phyloP scores from a whole-genome alignment of 2,329 filamentous ascomycete genomes.

The Colletotrichum lupini region DNA sequence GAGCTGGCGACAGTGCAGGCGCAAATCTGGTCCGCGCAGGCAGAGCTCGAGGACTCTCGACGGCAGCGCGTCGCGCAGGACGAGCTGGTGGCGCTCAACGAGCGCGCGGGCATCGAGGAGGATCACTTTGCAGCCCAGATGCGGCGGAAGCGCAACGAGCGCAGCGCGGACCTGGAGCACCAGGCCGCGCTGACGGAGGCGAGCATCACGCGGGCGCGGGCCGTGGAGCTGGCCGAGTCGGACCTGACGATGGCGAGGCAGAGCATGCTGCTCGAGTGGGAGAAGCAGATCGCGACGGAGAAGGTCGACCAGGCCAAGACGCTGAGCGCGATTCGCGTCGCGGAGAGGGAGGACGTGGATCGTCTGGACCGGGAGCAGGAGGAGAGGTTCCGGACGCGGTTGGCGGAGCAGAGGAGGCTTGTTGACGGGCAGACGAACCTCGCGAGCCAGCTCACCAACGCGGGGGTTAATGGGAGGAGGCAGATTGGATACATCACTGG shows the following conservation, averaged over 20 bases:
- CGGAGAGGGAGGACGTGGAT: slow-evolving; percentile 64
- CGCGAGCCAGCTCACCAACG: slow-evolving; percentile 47
- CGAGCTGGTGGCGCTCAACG: slow-evolving; percentile 56
- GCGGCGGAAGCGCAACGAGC: slow-evolving; percentile 48
- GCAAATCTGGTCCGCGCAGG: slow-evolving; percentile 59
- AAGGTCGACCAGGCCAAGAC: slow-evolving; percentile 60
- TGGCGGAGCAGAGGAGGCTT: slow-evolving; percentile 63
- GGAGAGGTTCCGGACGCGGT: slow-evolving; percentile 53
- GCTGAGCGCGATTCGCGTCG: slow-evolving; percentile 59
- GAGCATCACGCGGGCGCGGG: slow-evolving; percentile 53
- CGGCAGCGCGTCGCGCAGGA: slow-evolving; percentile 57
- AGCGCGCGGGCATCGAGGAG: slow-evolving; percentile 61
- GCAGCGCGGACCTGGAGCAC: slow-evolving; percentile 54
- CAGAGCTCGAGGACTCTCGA: slow-evolving; percentile 63
- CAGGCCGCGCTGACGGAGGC: slow-evolving; percentile 60
- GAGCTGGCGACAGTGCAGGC: slow-evolving; percentile 64
- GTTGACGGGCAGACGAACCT: slow-evolving; percentile 56
- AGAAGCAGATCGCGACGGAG: slow-evolving; percentile 57
- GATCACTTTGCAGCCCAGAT: slow-evolving; percentile 50
- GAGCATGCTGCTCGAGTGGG: slow-evolving; percentile 59
- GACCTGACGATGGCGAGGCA: slow-evolving; percentile 57
- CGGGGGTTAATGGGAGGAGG: slow-evolving; percentile 50
- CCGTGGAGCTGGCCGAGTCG: slow-evolving; percentile 59
- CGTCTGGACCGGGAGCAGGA: slow-evolving; percentile 59
- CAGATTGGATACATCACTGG: slow-evolving; percentile 68